Evolutionary conservation across 2,329 filamentous ascomycete species (phyloP), one percentile per base, ranked within the genome.

Genomic region (Bipolaris sorokiniana): DNA sequence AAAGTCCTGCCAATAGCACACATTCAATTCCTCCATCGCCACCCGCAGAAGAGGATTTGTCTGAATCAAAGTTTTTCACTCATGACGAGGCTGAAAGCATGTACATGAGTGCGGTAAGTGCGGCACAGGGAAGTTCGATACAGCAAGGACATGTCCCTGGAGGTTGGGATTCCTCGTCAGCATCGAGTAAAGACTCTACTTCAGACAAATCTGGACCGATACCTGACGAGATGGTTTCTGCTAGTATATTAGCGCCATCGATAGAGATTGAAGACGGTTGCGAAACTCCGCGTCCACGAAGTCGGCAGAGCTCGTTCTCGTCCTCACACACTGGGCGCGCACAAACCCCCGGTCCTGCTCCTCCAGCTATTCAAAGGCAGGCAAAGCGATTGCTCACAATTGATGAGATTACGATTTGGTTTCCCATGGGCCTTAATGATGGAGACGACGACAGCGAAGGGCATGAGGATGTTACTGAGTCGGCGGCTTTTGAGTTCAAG

Each of bases 41-140:
- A 20, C 51, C 59, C 1, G 48, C 52, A 10, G 15, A 42, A 16
- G 61, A 71, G 50, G 71, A 73, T 50, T 55, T 77, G 23, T 55
- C 75, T 11, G 66, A 78, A 60, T 94, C 91, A 5, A 88, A 85
- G 38, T 70, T 92, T 1, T 94, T 90, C 68, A 91, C 86, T 34
- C 90, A 92, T 56, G 89, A 92, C 59, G 90, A 94, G 61, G 90
- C 90, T 0, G 88, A 91, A 69, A 95, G 91, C 73, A 90, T 96
- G 88, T 96, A 95, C 67, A 88, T 92, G 87, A 94, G 86, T 68
- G 86, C 84, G 10, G 78, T 87, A 53, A 86, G 83, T 56, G 75
- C 77, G 36, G 71, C 70, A 9, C 71, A 74, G 22, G 58, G 49
- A 2, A 50, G 54, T 37, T 56, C 64, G 9, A 65, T 66, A 22